Conservation (phyloP, 176 grass and related monocot species). For the Hordeum marinum region DNA sequence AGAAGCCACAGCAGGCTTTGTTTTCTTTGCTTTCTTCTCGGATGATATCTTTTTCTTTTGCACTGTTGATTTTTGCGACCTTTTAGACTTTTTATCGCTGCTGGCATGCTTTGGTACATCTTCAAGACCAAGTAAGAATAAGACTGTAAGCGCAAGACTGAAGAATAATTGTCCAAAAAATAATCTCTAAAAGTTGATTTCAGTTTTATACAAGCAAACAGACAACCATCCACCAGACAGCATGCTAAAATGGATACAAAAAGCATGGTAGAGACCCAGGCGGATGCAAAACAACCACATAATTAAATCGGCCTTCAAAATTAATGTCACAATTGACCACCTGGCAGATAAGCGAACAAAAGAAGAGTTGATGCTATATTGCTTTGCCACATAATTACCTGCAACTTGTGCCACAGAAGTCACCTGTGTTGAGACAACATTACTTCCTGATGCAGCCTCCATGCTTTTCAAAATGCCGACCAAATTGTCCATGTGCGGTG, state of each 20-base stretch:
- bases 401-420: neutral
- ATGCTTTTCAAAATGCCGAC: constrained; percentile 81
- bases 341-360: neutral
- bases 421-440: constrained; percentile 56
- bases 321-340: neutral
- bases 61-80: neutral
- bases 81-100: neutral
- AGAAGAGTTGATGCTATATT: neutral
- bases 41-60: constrained; percentile 31
- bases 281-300: neutral
- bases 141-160: neutral
- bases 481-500: constrained; percentile 87
- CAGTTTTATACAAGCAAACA: neutral
- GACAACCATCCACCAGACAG: neutral
- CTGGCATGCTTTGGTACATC: constrained; percentile 3
- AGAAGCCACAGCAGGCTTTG: constrained; percentile 22
- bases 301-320: neutral
- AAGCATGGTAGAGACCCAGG: neutral
- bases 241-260: neutral
- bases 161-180: neutral
- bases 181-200: neutral
- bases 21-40: constrained; percentile 20
- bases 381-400: constrained; percentile 25
- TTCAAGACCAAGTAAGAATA: constrained; percentile 28
- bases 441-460: constrained; percentile 59